Evolutionary conservation across 2,329 filamentous ascomycete genomes (phyloP).

Genomic region (Pseudocercospora pini-densiflorae): DNA sequence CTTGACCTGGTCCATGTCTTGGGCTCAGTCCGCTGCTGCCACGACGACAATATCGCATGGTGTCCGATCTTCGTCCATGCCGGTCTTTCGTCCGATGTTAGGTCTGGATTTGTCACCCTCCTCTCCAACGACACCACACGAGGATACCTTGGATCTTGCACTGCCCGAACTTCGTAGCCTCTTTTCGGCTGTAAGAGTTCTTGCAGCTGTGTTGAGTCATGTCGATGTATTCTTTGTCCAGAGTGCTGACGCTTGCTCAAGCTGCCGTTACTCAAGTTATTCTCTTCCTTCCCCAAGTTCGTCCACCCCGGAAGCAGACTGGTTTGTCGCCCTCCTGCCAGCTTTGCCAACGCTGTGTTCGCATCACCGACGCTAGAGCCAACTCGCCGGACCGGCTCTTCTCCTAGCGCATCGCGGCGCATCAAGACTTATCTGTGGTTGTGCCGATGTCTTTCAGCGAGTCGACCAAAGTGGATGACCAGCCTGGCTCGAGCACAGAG

Average conservation of each 20-base stretch:
- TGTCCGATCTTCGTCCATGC: conserved; percentile 14
- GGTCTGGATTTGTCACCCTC: neutral
- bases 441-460: neutral
- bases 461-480: neutral
- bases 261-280: neutral
- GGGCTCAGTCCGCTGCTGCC: conserved; percentile 1
- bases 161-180: neutral
- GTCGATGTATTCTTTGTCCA: neutral
- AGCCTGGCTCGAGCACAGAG: neutral
- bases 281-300: neutral
- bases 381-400: neutral
- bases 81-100: neutral
- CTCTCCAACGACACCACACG: conserved; percentile 1
- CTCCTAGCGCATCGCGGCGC: neutral
- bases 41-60: conserved; percentile 7
- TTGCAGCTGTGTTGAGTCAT: neutral
- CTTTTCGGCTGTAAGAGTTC: neutral
- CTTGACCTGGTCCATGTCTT: neutral
- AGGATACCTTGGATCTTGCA: neutral
- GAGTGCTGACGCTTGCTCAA: neutral
- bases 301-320: neutral
- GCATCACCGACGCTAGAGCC: neutral
- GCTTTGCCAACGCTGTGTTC: neutral
- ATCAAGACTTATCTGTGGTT: neutral
- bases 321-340: neutral